These are phyloP conservation scores for Strombidium stylifer DNA, from an alignment of 73 alveolate species.

Conservation along the genomic window DNA sequence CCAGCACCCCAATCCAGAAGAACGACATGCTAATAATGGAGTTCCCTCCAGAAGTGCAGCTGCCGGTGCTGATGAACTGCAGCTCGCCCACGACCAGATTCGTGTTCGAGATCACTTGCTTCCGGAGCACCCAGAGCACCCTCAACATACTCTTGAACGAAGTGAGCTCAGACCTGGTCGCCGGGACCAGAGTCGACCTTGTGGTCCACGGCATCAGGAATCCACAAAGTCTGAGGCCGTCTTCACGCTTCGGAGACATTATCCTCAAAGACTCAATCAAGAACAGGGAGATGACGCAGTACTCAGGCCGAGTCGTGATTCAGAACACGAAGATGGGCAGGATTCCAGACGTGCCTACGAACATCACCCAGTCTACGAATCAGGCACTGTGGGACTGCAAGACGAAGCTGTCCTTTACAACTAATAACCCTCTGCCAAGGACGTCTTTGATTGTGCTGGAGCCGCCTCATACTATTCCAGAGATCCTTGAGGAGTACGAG, in stretches of 20 bases:
- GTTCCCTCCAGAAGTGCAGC: constrained; percentile 27
- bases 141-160: neutral
- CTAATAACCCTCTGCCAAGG: constrained; percentile 8
- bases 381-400: constrained; percentile 5
- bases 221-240: constrained; percentile 16
- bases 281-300: neutral
- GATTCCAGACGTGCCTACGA: neutral
- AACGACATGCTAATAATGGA: neutral
- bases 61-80: constrained; percentile 18
- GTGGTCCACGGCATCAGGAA: constrained; percentile 3
- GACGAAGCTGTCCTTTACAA: neutral
- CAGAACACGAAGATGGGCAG: neutral
- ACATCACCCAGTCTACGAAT: constrained; percentile 12
- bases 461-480: constrained; percentile 2
- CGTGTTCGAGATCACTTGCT: constrained; percentile 1
- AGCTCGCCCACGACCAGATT: neutral
- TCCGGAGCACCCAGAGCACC: neutral
- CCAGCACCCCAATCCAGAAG: constrained; percentile 11
- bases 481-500: neutral
- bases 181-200: neutral
- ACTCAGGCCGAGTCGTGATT: neutral
- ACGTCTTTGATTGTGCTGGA: constrained; percentile 8
- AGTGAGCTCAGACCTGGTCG: neutral
- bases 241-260: constrained; percentile 24
- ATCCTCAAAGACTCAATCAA: neutral